phyloP scores from a whole-genome alignment of 441 rosid genomes.

The Euphorbia corollata region DNA sequence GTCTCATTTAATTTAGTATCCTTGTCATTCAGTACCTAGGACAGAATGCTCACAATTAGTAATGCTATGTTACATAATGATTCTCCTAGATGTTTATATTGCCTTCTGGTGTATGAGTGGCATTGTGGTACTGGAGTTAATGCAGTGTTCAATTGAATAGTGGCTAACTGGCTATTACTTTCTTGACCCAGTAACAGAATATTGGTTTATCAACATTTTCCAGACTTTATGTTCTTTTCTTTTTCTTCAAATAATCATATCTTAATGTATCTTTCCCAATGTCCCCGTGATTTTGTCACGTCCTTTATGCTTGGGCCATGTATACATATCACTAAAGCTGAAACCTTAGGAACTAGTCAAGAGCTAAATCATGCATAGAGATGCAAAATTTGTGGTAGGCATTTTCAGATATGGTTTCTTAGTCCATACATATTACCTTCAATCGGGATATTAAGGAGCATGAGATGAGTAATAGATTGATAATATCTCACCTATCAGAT shows the following conservation, averaged over 20 bases:
- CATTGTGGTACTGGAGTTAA: background rate
- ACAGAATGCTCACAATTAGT: background rate
- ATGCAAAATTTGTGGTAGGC: background rate
- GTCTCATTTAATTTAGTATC: background rate
- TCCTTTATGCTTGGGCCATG: background rate
- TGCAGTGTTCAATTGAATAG: too few relatives aligned
- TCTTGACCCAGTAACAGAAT: background rate
- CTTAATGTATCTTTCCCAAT: background rate
- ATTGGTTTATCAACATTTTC: background rate
- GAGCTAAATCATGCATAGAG: background rate
- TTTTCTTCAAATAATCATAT: background rate
- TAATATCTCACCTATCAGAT: background rate
- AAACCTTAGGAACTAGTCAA: background rate
- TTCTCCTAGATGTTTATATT: background rate
- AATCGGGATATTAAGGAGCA: background rate
- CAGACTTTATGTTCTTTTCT: background rate
- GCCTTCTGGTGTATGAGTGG: background rate
- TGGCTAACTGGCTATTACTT: background rate
- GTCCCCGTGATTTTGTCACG: background rate
- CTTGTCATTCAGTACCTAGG: background rate
- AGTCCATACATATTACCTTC: slow-evolving; percentile 1
- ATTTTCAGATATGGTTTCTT: background rate
- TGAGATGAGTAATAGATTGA: background rate
- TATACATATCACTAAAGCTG: background rate
- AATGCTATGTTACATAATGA: background rate